Percentiles rank a stretch among this genome's conserved stretches.
phyloP scores from a whole-genome alignment of 2,329 filamentous ascomycete species.

The Dendrostoma leiphaemia region DNA sequence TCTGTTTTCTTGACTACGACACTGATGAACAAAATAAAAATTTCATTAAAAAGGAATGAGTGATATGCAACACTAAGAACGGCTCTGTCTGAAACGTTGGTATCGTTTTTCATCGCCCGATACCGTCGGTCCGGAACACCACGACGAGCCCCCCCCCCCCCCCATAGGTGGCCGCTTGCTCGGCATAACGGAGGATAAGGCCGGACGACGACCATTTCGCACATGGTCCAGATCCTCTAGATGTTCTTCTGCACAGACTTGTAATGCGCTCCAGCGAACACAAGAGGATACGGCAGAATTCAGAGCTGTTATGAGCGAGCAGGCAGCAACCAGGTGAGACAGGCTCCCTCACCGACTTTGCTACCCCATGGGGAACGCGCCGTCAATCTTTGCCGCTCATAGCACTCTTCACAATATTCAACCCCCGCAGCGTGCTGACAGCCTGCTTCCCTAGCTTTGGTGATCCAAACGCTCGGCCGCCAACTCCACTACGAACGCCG shows the following conservation, averaged over 20 bases:
- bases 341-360: constrained; percentile 10
- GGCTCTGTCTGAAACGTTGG: constrained; percentile 13
- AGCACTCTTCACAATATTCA: constrained; percentile 19
- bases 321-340: constrained; percentile 45
- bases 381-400: constrained; percentile 13
- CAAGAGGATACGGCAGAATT: constrained; percentile 5
- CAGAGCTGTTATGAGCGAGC: constrained; percentile 59
- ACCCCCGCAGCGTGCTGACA: constrained; percentile 34
- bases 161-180: constrained; percentile 11
- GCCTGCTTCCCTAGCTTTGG: constrained; percentile 50
- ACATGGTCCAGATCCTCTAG: background rate
- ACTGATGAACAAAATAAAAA: background rate
- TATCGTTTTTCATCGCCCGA: constrained; percentile 4
- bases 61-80: constrained; percentile 11
- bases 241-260: background rate
- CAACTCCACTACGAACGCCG: constrained; percentile 57
- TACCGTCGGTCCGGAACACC: constrained; percentile 6
- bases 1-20: background rate
- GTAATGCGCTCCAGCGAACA: constrained; percentile 12
- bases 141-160: constrained; percentile 6
- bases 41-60: constrained; percentile 14
- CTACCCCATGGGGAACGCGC: constrained; percentile 1
- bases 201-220: constrained; percentile 1
- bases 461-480: constrained; percentile 60
- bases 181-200: constrained; percentile 9